phyloP scores from a whole-genome alignment of 2,329 filamentous ascomycete species.

The Colletotrichum somersetense region DNA sequence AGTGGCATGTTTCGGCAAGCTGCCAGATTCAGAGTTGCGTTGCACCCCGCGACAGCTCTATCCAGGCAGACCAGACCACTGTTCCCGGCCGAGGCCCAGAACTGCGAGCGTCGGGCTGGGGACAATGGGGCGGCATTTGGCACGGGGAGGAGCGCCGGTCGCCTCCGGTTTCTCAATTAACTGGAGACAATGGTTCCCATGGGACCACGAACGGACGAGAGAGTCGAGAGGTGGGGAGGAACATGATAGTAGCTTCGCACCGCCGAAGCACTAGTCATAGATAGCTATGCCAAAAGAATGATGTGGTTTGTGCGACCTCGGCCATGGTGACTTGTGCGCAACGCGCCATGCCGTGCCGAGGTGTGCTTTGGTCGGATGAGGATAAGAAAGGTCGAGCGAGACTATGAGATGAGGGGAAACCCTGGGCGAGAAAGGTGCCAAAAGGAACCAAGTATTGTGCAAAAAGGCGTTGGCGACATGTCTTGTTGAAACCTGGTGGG shows the following conservation, averaged over 20 bases:
- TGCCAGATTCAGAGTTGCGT: constrained; percentile 28
- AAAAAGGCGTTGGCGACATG: constrained; percentile 15
- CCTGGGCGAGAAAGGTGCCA: constrained; percentile 3
- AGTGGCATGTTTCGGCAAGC: constrained; percentile 39
- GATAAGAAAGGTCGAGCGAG: background rate
- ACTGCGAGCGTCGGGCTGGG: constrained; percentile 10
- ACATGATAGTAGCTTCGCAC: constrained; percentile 27
- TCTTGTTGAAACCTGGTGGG: constrained; percentile 29
- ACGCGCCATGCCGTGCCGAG: constrained; percentile 25
- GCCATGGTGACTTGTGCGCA: constrained; percentile 31
- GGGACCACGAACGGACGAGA: constrained; percentile 24
- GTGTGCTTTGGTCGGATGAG: constrained; percentile 18
- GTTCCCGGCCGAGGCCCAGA: constrained; percentile 17
- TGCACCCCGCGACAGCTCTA: constrained; percentile 36
- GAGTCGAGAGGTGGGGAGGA: constrained; percentile 26
- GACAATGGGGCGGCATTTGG: constrained; percentile 1
- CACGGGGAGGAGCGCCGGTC: constrained; percentile 32
- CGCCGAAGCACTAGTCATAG: constrained; percentile 1
- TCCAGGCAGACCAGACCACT: constrained; percentile 22
- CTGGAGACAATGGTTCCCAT: constrained; percentile 30
- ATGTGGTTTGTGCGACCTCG: constrained; percentile 24
- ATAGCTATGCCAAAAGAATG: constrained; percentile 1
- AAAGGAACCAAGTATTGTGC: constrained; percentile 15
- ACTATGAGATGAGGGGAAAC: constrained; percentile 13
- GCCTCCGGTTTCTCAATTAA: constrained; percentile 24